These are phyloP conservation scores for Chlorella sp. DNA, from an alignment of 139 green algal species.

Conservation along the genomic window DNA sequence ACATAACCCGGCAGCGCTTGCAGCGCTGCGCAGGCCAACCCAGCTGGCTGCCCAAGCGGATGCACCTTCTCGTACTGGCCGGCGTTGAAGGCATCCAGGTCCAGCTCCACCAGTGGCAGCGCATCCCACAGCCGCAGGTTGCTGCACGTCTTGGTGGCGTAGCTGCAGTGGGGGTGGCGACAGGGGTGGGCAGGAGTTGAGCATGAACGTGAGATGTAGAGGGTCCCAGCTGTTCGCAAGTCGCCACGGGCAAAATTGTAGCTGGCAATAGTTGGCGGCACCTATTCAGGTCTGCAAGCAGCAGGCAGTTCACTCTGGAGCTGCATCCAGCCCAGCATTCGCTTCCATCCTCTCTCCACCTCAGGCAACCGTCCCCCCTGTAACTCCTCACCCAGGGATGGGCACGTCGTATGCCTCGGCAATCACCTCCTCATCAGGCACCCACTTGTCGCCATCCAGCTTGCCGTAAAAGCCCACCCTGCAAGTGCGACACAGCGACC, in stretches of 20 bases:
- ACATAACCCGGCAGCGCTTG: too few species aligned
- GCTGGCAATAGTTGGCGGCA: too few species aligned
- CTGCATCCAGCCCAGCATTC: too few species aligned
- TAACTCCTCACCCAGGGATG: conserved; percentile 87
- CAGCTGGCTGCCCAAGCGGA: neutral
- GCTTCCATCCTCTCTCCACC: too few species aligned
- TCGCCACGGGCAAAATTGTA: too few species aligned
- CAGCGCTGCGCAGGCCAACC: neutral
- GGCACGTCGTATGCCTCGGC: conserved; percentile 95
- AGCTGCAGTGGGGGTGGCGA: neutral
- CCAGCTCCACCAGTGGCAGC: conserved; percentile 91
- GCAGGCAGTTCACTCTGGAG: too few species aligned
- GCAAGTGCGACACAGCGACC: neutral
- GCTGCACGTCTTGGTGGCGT: conserved; percentile 56
- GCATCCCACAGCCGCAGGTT: conserved; percentile 99
- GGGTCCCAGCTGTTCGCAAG: too few species aligned
- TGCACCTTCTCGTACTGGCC: conserved; percentile 69
- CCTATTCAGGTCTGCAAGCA: too few species aligned
- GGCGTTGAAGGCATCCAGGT: conserved; percentile 89
- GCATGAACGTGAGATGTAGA: too few species aligned
- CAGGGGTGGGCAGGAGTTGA: too few species aligned
- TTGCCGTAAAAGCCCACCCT: conserved; percentile 81
- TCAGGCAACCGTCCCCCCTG: conserved; percentile 25
- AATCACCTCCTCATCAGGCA: conserved; percentile 75
- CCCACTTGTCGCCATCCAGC: conserved; percentile 68